phyloP scores from a whole-genome alignment of 2,329 filamentous ascomycete genomes.

The Scedosporium aurantiacum region DNA sequence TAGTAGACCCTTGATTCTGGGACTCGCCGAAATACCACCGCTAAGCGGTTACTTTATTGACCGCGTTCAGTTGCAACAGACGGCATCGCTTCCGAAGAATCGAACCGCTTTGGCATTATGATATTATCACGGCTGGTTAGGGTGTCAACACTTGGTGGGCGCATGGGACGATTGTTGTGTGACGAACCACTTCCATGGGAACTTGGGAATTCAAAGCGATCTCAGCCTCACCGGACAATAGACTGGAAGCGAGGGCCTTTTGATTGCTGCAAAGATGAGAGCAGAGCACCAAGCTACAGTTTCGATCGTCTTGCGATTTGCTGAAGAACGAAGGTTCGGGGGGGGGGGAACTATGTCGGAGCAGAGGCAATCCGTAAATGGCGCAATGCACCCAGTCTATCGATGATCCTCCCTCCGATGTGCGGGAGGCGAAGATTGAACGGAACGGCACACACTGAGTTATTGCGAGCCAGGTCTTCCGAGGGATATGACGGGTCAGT shows the following conservation, averaged over 20 bases:
- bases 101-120: not conserved
- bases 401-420: not conserved
- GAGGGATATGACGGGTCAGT: not conserved
- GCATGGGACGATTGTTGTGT: not conserved
- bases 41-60: not conserved
- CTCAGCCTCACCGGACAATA: not conserved
- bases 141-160: not conserved
- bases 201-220: not conserved
- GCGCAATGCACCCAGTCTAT: not conserved
- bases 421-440: not conserved
- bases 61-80: not conserved
- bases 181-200: not conserved
- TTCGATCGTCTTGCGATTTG: not conserved
- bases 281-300: not conserved
- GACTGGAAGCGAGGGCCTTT: not conserved
- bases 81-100: not conserved
- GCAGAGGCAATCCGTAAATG: not conserved
- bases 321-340: not conserved
- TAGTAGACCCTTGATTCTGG: not conserved
- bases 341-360: not conserved
- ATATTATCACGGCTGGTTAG: not conserved
- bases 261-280: not conserved
- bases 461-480: not conserved
- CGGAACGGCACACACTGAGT: not conserved
- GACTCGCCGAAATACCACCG: not conserved